phyloP scores from a whole-genome alignment of 2,329 filamentous ascomycete species.

The Cadophora sp. region DNA sequence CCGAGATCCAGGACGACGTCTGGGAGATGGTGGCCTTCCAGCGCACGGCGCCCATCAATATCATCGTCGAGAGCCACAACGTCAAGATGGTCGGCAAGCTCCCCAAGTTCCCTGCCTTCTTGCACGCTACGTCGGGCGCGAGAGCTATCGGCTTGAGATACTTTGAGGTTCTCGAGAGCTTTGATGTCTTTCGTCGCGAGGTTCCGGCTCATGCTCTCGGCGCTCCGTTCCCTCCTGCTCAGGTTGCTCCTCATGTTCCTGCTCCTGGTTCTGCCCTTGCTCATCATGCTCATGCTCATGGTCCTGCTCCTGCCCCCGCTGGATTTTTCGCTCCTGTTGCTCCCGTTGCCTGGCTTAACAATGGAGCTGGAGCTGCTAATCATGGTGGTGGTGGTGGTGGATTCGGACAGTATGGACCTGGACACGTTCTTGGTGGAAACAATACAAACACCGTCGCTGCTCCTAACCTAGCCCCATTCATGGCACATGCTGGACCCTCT shows the following conservation, averaged over 20 bases:
- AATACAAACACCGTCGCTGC: neutral
- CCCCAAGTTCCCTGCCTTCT: slow-evolving; percentile 4
- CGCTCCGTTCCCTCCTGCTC: neutral
- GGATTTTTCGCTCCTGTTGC: no score
- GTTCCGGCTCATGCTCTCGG: neutral
- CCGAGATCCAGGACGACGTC: slow-evolving; percentile 23
- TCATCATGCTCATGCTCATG: neutral
- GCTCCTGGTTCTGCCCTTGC: neutral
- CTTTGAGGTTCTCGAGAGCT: slow-evolving; percentile 8
- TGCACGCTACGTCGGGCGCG: slow-evolving; percentile 22
- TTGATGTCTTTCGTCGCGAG: slow-evolving; percentile 10
- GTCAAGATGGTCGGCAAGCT: slow-evolving; percentile 1
- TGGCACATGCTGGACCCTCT: no score
- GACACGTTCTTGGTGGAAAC: slow-evolving; percentile 10
- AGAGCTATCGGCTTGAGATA: slow-evolving; percentile 17
- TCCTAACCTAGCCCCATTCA: no score
- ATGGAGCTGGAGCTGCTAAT: no score
- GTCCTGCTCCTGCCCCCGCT: neutral
- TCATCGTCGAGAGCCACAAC: slow-evolving; percentile 1
- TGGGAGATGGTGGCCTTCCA: slow-evolving; percentile 16
- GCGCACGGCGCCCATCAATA: neutral
- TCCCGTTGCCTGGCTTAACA: no score
- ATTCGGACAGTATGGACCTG: neutral
- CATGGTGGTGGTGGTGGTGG: neutral
- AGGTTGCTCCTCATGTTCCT: neutral